Conservation (phyloP, 2,329 filamentous ascomycete species). For the Alternaria burnsii region DNA sequence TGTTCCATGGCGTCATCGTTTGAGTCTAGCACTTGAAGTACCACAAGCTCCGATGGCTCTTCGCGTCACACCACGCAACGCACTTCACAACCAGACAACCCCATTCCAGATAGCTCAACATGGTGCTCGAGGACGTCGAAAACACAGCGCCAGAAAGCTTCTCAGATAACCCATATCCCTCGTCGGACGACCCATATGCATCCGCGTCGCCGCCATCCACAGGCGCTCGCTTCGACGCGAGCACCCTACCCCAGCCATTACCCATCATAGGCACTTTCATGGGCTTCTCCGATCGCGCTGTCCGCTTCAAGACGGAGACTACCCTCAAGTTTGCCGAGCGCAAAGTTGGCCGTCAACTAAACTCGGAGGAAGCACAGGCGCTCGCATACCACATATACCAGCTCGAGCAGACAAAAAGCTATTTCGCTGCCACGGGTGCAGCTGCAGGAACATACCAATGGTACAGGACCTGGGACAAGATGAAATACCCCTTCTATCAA, state of each 20-base stretch:
- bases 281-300: conserved; percentile 37
- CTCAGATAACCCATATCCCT: conserved; percentile 41
- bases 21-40: conserved; percentile 17
- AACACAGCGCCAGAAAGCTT: conserved; percentile 43
- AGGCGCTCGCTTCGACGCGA: conserved; percentile 47
- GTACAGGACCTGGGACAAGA: conserved; percentile 45
- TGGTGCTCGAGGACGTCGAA: conserved; percentile 54
- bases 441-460: conserved; percentile 43
- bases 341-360: conserved; percentile 49
- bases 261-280: conserved; percentile 44
- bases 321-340: conserved; percentile 45
- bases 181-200: conserved; percentile 51
- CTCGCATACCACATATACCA: conserved; percentile 53
- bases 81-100: conserved; percentile 45
- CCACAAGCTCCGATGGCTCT: conserved; percentile 20
- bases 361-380: conserved; percentile 54
- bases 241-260: conserved; percentile 48
- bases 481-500: conserved; percentile 54
- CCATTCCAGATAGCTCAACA: conserved; percentile 28
- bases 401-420: conserved; percentile 50
- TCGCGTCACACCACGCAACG: conserved; percentile 7
- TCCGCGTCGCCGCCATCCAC: conserved; percentile 23
- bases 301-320: conserved; percentile 41
- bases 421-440: conserved; percentile 49
- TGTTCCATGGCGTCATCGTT: conserved; percentile 41